These are phyloP conservation scores for Saitozyma podzolica DNA, from an alignment of 768 basidiomycete species.

Conservation along the genomic window DNA sequence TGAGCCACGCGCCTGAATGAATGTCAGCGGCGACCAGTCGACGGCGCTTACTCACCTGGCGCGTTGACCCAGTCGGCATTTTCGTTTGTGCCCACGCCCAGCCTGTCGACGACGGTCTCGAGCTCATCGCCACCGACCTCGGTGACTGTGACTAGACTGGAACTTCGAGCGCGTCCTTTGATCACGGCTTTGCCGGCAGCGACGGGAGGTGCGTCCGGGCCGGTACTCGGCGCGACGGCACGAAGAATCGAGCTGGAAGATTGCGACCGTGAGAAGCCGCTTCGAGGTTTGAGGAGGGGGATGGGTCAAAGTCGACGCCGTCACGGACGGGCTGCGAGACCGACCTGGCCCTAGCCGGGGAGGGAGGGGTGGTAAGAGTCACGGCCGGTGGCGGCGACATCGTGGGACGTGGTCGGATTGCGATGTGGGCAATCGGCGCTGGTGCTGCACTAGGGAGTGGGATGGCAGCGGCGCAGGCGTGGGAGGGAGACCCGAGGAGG, in stretches of 20 bases:
- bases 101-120: slow-evolving; percentile 50
- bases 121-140: slow-evolving; percentile 53
- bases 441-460: no score
- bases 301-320: slow-evolving; percentile 19
- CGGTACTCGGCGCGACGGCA: neutral
- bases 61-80: slow-evolving; percentile 54
- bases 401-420: no score
- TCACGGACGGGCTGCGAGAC: slow-evolving; percentile 47
- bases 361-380: slow-evolving; percentile 38
- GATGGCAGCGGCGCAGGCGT: no score
- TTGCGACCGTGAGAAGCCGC: slow-evolving; percentile 22
- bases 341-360: slow-evolving; percentile 38
- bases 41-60: slow-evolving; percentile 43
- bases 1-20: slow-evolving; percentile 86
- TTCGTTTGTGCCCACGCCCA: slow-evolving; percentile 51
- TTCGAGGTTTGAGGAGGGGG: slow-evolving; percentile 12
- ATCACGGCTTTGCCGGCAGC: no score
- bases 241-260: slow-evolving; percentile 26
- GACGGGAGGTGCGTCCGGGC: neutral
- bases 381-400: slow-evolving; percentile 13
- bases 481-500: no score
- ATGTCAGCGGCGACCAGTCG: neutral
- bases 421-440: no score
- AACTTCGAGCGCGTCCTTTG: slow-evolving; percentile 49
- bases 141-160: slow-evolving; percentile 52